Evolutionary conservation across 2,329 filamentous ascomycete species (phyloP).

Genomic region (Dactylellina cionopaga): DNA sequence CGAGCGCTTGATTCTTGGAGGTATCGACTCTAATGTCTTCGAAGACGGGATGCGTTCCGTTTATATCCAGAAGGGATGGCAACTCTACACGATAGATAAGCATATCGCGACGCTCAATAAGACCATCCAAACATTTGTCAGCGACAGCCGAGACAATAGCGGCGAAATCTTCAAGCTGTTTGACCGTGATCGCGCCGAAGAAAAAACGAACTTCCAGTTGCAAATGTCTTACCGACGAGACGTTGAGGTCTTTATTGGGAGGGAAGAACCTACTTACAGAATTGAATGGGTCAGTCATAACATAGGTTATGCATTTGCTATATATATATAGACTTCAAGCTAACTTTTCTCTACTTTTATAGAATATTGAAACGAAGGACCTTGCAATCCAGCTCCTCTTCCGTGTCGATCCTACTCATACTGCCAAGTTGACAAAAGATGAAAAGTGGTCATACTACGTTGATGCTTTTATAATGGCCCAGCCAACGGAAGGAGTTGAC

Average conservation of each 20-base stretch:
- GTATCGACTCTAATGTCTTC: conserved; percentile 82
- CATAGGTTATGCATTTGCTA: conserved; percentile 58
- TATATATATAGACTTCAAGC: background rate
- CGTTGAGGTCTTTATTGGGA: conserved; percentile 59
- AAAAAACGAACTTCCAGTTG: conserved; percentile 56
- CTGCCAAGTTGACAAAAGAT: conserved; percentile 85
- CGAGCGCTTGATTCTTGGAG: conserved; percentile 83
- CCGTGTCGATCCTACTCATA: conserved; percentile 79
- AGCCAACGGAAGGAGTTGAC: conserved; percentile 83
- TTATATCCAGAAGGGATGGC: conserved; percentile 91
- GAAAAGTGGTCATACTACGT: conserved; percentile 96
- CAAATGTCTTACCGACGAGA: conserved; percentile 56
- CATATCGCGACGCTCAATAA: conserved; percentile 83
- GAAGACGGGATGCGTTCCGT: conserved; percentile 92
- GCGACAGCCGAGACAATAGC: conserved; percentile 91
- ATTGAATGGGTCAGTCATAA: conserved; percentile 86
- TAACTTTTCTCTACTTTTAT: conserved; percentile 52
- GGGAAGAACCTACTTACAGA: conserved; percentile 86
- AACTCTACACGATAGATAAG: conserved; percentile 90
- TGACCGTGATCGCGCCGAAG: conserved; percentile 72
- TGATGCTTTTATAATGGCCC: conserved; percentile 86
- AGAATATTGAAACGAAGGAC: conserved; percentile 74
- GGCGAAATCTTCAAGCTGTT: conserved; percentile 81
- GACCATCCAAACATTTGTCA: conserved; percentile 82
- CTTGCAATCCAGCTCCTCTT: conserved; percentile 77